Percentiles rank a stretch among this genome's conserved stretches.
phyloP scores from a whole-genome alignment of 2,329 filamentous ascomycete species.

The Trichophyton rubrum region DNA sequence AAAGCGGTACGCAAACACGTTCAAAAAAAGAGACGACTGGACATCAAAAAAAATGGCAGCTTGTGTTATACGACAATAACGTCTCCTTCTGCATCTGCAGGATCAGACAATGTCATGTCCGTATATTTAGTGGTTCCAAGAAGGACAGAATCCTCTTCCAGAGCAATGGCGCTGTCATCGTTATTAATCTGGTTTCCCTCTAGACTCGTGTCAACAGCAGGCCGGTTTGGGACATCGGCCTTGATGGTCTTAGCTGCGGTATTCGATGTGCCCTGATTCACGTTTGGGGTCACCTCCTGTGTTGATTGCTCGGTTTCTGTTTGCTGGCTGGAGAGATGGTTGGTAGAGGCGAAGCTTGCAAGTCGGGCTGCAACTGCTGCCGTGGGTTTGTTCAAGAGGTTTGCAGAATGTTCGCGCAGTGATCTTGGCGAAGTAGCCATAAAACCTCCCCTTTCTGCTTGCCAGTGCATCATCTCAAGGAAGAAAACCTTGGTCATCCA shows the following conservation, averaged over 20 bases:
- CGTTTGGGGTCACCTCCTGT: slow-evolving; percentile 9
- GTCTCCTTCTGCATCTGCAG: slow-evolving; percentile 34
- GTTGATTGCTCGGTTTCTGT: slow-evolving; percentile 8
- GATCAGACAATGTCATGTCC: slow-evolving; percentile 35
- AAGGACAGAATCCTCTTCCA: slow-evolving; percentile 38
- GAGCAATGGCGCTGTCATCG: slow-evolving; percentile 65
- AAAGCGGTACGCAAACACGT: not conserved
- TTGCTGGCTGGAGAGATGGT: not conserved
- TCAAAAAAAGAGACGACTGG: not conserved
- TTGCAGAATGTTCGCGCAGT: slow-evolving; percentile 15
- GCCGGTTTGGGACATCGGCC: not conserved
- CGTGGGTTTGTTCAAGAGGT: not conserved
- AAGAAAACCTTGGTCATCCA: slow-evolving; percentile 84
- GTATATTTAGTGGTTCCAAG: slow-evolving; percentile 34
- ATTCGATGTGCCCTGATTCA: slow-evolving; percentile 15
- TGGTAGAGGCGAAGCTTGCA: not conserved
- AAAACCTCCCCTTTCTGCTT: slow-evolving; percentile 83
- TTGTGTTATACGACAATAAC: slow-evolving; percentile 32
- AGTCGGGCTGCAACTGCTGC: not conserved
- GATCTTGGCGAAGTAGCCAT: slow-evolving; percentile 43
- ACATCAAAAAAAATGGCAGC: not conserved
- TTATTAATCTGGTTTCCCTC: slow-evolving; percentile 39
- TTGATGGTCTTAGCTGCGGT: not conserved
- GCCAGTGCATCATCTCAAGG: slow-evolving; percentile 84
- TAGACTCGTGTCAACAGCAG: slow-evolving; percentile 19